Evolutionary conservation across 1,284 basidiomycete genomes (phyloP), one percentile per base, ranked within the genome.

Genomic region (Melampsora larici-populina): DNA sequence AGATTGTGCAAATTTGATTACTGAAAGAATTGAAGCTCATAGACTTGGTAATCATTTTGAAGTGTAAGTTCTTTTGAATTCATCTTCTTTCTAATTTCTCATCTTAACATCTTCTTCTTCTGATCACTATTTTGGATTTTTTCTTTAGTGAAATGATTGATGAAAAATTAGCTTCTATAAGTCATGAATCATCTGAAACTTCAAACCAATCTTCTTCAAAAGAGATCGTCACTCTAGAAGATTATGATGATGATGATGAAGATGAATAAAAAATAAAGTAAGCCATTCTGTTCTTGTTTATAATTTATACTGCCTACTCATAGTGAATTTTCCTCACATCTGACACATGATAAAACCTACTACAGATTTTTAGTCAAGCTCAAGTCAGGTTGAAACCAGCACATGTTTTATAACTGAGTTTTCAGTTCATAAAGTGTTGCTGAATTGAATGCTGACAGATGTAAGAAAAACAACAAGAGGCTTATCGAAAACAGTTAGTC

Each of bases 161-260:
- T 29, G 21, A 58, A 29, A 58, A 58, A 58, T 58, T 58, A 58
- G 55, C 8, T 58, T n/a, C 55, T 24, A 58, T n/a, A 58, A 58
- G 11, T 43, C 9, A 43, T 43, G 11, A 43, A 43, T 13, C 43
- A 24, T 24, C n/a, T n/a, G 4, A 58, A 58, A 0, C n/a, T n/a
- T 9, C 55, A 0, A 58, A 29, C 24, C 29, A 58, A 58, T 8
- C n/a, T 24, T 24, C 21, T n/a, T 24, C 43, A 13, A 13, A 43
- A 15, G 18, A 9, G 9, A 29, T 29, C 21, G 21, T 58, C 9
- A 24, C 21, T 2, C 4, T 29, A 29, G 55, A 58, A 24, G n/a
- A 58, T 58, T n/a, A 58, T 58, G 55, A 58, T 58, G 55, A 58
- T 58, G 55, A 58, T 58, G 55, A 58, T 58, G 55, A 58, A 8